Base-by-base conservation (phyloP, 1,284 basidiomycete species). In the Peniophora sp. region DNA sequence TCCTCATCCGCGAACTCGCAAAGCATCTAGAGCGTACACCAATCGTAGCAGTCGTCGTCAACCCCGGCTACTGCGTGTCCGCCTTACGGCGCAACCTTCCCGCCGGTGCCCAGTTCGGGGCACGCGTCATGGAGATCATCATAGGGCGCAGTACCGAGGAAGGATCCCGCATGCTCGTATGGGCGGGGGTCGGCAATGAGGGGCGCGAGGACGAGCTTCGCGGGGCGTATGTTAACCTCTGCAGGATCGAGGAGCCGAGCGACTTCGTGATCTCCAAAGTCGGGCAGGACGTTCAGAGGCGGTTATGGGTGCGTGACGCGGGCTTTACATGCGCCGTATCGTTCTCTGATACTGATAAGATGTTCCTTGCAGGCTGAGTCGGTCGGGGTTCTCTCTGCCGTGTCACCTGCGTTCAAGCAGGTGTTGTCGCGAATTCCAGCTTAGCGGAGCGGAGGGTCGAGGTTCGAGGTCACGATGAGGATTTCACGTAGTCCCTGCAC, bases 51-150 rank as follows among this genome's bases (percentile, higher is more conserved):
- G 68, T 74, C 34, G 69, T 69, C 46, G 78, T 77, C 5, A 69
- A 70, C 47, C 79, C 78, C 3, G 77, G 78, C 0, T 74, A 66
- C 53, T 80, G 78, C 60, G 49, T 61, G 44, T 76, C 78, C 6
- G 62, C 64, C 14, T 56, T 81, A 3, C 60, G 62, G 2, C 64
- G 68, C 27, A 55, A 60, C 24, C 20, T 61, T 3, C 35, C 32
- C 3, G 20, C 47, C 15, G 14, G 22, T 14, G 24, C 32, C 14
- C 34, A 42, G 3, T 36, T 49, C 3, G 0, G 60, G 17, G 5
- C 56, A 11, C 48, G 58, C 39, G 18, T 69, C 0, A 55, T 68
- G 58, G 58, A 68, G 42, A 54, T 52, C 3, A 5, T 58, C 2
- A 10, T 60, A 10, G 58, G 55, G 11, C 58, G 61, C n/a, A 56